Percentiles rank a stretch among this genome's conserved stretches.
Conservation (phyloP, 805 yeast species). For the Metschnikowia drakensbergensis region DNA sequence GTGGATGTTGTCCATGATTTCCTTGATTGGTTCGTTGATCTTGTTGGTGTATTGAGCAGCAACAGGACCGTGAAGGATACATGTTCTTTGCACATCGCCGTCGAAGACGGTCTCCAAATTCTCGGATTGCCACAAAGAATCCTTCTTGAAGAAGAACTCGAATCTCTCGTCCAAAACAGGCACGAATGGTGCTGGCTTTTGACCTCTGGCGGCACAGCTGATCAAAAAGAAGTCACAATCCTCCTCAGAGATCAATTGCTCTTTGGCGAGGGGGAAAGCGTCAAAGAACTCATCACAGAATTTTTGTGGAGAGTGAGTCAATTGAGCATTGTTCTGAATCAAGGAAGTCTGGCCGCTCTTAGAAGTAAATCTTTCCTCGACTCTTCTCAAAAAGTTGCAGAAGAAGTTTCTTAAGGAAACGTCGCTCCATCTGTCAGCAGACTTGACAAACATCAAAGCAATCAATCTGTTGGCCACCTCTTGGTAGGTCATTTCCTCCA, state of each 20-base stretch:
- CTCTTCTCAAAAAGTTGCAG: constrained; percentile 85
- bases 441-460: constrained; percentile 80
- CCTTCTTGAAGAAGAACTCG: constrained; percentile 96
- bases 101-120: constrained; percentile 93
- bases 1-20: constrained; percentile 83
- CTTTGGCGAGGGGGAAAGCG: constrained; percentile 68
- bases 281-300: constrained; percentile 58
- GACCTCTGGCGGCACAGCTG: constrained; percentile 75
- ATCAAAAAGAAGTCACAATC: constrained; percentile 91
- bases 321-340: constrained; percentile 66
- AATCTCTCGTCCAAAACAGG: constrained; percentile 93
- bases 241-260: constrained; percentile 88
- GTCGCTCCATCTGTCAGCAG: constrained; percentile 86
- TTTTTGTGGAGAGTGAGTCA: constrained; percentile 58
- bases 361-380: constrained; percentile 90
- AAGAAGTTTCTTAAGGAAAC: constrained; percentile 76
- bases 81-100: constrained; percentile 97
- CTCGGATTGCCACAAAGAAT: constrained; percentile 98
- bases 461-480: constrained; percentile 85
- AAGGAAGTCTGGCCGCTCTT: constrained; percentile 54
- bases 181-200: constrained; percentile 97
- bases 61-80: constrained; percentile 98
- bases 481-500: constrained; percentile 92
- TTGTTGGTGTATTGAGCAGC: constrained; percentile 87
- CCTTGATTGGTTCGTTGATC: constrained; percentile 90